These are phyloP conservation scores for Boletus edulis DNA, from an alignment of 768 basidiomycete species.

Conservation along the genomic window DNA sequence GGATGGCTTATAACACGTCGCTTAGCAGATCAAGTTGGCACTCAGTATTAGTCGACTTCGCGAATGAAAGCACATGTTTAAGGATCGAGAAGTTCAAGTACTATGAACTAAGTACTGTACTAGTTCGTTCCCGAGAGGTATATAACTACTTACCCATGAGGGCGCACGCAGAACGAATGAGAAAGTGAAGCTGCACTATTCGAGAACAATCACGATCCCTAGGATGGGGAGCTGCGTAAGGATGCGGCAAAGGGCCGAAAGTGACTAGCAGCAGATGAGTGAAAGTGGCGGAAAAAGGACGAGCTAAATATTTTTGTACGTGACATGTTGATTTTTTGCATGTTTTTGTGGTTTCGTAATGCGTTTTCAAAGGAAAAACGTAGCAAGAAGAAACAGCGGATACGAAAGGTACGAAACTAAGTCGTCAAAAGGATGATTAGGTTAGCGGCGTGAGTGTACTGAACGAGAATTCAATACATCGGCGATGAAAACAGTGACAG, in stretches of 20 bases:
- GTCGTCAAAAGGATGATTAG: slow-evolving; percentile 38
- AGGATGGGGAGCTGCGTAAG: not conserved
- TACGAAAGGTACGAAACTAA: slow-evolving; percentile 32
- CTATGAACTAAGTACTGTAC: slow-evolving; percentile 19
- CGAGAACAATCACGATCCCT: slow-evolving; percentile 22
- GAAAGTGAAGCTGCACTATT: slow-evolving; percentile 22
- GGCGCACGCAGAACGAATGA: slow-evolving; percentile 21
- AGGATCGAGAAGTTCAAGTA: slow-evolving; percentile 12
- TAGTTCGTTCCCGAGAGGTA: slow-evolving; percentile 9
- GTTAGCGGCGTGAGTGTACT: slow-evolving; percentile 33
- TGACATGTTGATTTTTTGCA: slow-evolving; percentile 33
- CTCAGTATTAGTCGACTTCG: not conserved
- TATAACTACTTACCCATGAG: slow-evolving; percentile 48
- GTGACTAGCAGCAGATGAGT: slow-evolving; percentile 20
- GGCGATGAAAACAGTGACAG: slow-evolving; percentile 25
- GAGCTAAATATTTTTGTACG: slow-evolving; percentile 48
- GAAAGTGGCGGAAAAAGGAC: slow-evolving; percentile 37
- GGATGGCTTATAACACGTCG: too few relatives aligned
- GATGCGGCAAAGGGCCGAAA: slow-evolving; percentile 8
- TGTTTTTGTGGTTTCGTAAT: slow-evolving; percentile 39
- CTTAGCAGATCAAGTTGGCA: not conserved
- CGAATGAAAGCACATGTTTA: not conserved
- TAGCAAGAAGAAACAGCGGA: slow-evolving; percentile 38
- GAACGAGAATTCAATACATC: slow-evolving; percentile 33
- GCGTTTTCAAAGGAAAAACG: slow-evolving; percentile 32